Percentiles rank a stretch among this genome's conserved stretches.
These are phyloP conservation scores for Pythium aphanidermatum DNA, from an alignment of 352 stramenopile species.

Conservation along the genomic window DNA sequence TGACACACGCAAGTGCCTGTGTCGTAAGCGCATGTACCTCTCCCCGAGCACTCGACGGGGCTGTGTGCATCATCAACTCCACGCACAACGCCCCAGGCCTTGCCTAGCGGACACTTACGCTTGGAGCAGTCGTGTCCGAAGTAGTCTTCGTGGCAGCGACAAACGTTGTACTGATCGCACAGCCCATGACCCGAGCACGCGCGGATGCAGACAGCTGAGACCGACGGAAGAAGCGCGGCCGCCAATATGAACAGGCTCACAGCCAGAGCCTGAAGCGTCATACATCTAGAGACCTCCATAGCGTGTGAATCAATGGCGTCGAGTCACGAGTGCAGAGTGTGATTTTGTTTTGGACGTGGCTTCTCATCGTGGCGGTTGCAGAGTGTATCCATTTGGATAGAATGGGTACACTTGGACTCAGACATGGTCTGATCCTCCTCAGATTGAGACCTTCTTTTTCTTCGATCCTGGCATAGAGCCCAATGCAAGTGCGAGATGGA, in stretches of 20 bases:
- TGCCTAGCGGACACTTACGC: slow-evolving; percentile 33
- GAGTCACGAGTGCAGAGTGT: too few species aligned
- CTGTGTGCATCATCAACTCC: slow-evolving; percentile 41
- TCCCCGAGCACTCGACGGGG: slow-evolving; percentile 42
- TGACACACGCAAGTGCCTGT: slow-evolving; percentile 80
- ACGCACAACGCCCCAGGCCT: slow-evolving; percentile 47
- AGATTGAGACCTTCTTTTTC: too few species aligned
- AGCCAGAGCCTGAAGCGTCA: too few species aligned
- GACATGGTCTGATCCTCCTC: too few species aligned
- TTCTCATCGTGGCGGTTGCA: too few species aligned
- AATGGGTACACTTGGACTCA: too few species aligned
- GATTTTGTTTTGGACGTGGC: too few species aligned
- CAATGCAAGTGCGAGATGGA: too few species aligned
- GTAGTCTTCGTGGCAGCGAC: slow-evolving; percentile 45
- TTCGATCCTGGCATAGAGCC: too few species aligned
- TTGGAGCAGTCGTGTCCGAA: slow-evolving; percentile 64
- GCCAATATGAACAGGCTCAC: neutral
- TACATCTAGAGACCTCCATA: too few species aligned
- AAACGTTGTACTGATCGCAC: slow-evolving; percentile 53
- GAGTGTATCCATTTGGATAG: too few species aligned
- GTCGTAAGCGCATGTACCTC: slow-evolving; percentile 61
- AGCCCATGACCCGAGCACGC: slow-evolving; percentile 46
- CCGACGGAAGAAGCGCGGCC: neutral
- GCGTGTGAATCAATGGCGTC: too few species aligned
- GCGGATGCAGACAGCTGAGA: slow-evolving; percentile 40